These are phyloP conservation scores for Populus tomentosa DNA, from an alignment of 441 rosid genomes.

Conservation along the genomic window DNA sequence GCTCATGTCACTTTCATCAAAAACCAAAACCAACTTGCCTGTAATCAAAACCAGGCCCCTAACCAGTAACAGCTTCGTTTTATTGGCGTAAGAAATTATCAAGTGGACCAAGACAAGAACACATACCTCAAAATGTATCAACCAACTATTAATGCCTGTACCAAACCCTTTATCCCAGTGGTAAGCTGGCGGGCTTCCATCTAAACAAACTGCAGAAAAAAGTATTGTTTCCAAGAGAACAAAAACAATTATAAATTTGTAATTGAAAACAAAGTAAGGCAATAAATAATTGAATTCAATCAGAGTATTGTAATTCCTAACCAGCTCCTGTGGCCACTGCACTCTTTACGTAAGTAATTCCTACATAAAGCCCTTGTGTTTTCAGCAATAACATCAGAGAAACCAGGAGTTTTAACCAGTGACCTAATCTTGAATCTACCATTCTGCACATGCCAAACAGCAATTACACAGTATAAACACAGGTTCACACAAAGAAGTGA, in stretches of 20 bases:
- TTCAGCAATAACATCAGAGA: constrained; percentile 35
- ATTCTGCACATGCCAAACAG: constrained; percentile 38
- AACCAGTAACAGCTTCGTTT: not conserved
- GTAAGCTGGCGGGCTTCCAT: constrained; percentile 63
- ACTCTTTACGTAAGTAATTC: constrained; percentile 52
- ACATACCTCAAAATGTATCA: constrained; percentile 54
- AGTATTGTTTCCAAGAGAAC: not conserved
- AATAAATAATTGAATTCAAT: not conserved
- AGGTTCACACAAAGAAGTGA: not conserved
- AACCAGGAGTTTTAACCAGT: constrained; percentile 37
- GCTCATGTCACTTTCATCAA: not conserved
- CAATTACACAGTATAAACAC: not conserved
- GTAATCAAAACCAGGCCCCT: not conserved
- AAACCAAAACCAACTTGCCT: not conserved
- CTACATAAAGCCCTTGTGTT: constrained; percentile 45
- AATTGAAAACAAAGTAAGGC: not conserved
- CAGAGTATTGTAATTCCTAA: constrained; percentile 19
- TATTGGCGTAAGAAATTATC: not conserved
- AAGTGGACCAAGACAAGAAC: not conserved
- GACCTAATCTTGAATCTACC: constrained; percentile 42
- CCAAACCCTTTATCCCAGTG: constrained; percentile 49
- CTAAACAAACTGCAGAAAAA: constrained; percentile 47
- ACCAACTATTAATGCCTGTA: constrained; percentile 45
- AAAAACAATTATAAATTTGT: not conserved
- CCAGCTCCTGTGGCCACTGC: constrained; percentile 86